A percentile compares a stretch with the other conserved stretches of the same genome.
These are phyloP conservation scores for Xylaria acuta DNA, from an alignment of 495 filamentous ascomycete species.

Conservation along the genomic window DNA sequence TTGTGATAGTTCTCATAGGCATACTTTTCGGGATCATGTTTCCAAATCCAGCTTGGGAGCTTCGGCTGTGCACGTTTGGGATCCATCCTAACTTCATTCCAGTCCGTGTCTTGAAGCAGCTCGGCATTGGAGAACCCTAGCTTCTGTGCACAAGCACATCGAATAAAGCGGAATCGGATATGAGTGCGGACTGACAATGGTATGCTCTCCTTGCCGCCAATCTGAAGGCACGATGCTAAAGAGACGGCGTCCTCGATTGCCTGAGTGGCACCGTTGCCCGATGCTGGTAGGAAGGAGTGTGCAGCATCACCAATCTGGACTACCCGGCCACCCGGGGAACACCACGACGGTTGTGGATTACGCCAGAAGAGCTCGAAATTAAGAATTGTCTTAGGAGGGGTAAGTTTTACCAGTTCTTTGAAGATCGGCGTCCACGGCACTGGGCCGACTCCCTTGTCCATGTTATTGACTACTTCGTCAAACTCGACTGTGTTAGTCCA, in stretches of 20 bases:
- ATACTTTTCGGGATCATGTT: conserved; percentile 64
- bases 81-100: conserved; percentile 60
- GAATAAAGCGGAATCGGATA: conserved; percentile 58
- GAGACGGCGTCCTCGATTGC: conserved; percentile 74
- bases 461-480: conserved; percentile 60
- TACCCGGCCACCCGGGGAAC: conserved; percentile 63
- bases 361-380: conserved; percentile 74
- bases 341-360: conserved; percentile 68
- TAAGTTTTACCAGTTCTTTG: conserved; percentile 63
- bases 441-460: conserved; percentile 53
- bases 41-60: conserved; percentile 60
- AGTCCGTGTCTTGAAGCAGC: conserved; percentile 63
- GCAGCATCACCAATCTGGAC: conserved; percentile 71
- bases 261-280: conserved; percentile 70
- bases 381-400: conserved; percentile 62
- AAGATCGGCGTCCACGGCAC: conserved; percentile 60
- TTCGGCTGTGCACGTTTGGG: conserved; percentile 57
- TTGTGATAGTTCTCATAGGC: conserved; percentile 60
- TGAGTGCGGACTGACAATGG: conserved; percentile 55
- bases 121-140: conserved; percentile 62
- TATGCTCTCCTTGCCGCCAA: conserved; percentile 54
- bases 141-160: conserved; percentile 63
- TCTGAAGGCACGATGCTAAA: conserved; percentile 65
- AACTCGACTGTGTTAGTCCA: conserved; percentile 60
- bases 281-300: conserved; percentile 72